Base-by-base conservation (phyloP, 2,329 filamentous ascomycete species). In the Hypomyces perniciosus region DNA sequence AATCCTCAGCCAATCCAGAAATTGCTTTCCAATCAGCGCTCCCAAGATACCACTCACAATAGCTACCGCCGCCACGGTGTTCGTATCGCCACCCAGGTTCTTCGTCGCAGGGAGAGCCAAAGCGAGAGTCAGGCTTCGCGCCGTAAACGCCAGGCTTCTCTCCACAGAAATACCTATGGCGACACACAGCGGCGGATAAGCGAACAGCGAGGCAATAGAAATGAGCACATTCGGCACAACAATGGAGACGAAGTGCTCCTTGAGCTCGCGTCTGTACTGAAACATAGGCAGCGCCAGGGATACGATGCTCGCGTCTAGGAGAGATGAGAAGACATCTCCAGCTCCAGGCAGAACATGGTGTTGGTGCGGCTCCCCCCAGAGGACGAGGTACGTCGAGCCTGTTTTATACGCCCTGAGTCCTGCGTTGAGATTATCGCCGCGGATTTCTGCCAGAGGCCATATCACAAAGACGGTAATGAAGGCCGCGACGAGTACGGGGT, bases 281-380 rank as follows among this genome's bases (percentile, higher is more conserved):
- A 77, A 83, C 78, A 83, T 83, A 1, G 80, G 79, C 13, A 84
- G 64, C 2, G 80, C 79, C 3, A 84, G 72, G 1, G 78, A 72
- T 0, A 83, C 76, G 55, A 84, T 83, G 54, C 72, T 73, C 6
- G 78, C 79, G 58, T 84, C 80, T 2, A 84, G 71, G 5, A 77
- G 62, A 39, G 73, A 77, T 54, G 70, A 66, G 53, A 83, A 74
- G 26, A 83, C 59, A 56, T 84, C 79, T 20, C 78, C 80, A 0
- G 80, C 79, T 6, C 80, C 80, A 0, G 79, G 78, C 20, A 63
- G 52, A 9, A 68, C 61, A 26, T 44, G 42, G 5, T n/a, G 28
- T 30, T 8, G 29, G n/a, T 13, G 8, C 5, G 42, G 28, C 9
- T 44, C 10, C 13, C 9, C 42, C 75, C 78, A 81, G 39, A 83